These are phyloP conservation scores for Hortiboletus flavorubellus DNA, from an alignment of 768 basidiomycete species.

Conservation along the genomic window DNA sequence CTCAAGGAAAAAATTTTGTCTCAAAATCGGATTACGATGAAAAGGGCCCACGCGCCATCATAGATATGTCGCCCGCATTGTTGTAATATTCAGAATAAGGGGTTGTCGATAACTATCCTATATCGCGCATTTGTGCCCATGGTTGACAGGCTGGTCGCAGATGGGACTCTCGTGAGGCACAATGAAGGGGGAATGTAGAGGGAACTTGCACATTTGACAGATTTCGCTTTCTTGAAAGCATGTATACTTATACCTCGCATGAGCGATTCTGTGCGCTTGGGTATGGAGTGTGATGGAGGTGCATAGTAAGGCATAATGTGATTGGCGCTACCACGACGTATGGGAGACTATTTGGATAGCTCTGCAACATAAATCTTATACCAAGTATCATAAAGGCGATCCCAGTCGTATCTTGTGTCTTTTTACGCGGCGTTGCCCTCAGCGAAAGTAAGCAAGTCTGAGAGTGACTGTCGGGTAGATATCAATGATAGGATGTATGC, in stretches of 20 bases:
- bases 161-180: conserved; percentile 14
- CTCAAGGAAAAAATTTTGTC: conserved; percentile 63
- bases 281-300: neutral
- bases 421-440: conserved; percentile 66
- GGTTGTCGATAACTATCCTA: conserved; percentile 9
- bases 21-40: conserved; percentile 75
- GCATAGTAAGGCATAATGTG: neutral
- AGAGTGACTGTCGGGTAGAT: conserved; percentile 51
- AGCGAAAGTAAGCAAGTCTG: conserved; percentile 86
- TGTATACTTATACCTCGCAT: neutral
- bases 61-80: conserved; percentile 74
- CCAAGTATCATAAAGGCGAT: conserved; percentile 2
- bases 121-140: conserved; percentile 21
- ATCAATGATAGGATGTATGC: conserved; percentile 23
- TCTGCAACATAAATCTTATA: neutral
- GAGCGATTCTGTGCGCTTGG: neutral
- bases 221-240: neutral
- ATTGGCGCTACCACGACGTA: neutral
- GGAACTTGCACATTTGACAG: neutral
- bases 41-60: conserved; percentile 69
- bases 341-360: neutral
- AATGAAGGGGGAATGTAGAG: neutral
- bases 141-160: conserved; percentile 20
- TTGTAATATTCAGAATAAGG: conserved; percentile 38
- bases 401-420: neutral